Conservation (phyloP, 2,329 filamentous ascomycete genomes). For the Pseudocercospora crystallina region DNA sequence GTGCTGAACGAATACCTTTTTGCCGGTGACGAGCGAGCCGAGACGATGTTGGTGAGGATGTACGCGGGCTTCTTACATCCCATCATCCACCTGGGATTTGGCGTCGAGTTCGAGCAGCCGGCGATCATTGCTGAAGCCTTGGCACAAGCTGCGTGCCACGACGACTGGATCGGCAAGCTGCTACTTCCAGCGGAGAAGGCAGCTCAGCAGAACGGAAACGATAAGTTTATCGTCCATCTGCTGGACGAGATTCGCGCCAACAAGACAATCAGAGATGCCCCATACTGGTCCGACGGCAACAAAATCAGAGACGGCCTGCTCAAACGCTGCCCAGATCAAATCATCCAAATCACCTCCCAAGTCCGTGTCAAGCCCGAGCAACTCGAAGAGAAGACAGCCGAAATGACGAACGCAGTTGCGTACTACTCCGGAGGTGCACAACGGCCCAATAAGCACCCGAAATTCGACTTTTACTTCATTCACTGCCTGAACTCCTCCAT, state of each 20-base stretch:
- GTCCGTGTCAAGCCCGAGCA: constrained; percentile 53
- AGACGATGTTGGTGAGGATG: constrained; percentile 68
- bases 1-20: constrained; percentile 70
- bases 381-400: constrained; percentile 57
- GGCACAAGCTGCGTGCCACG: constrained; percentile 72
- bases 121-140: constrained; percentile 78
- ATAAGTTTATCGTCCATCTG: constrained; percentile 56
- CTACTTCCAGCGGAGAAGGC: constrained; percentile 56
- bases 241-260: constrained; percentile 60
- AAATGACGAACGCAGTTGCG: constrained; percentile 69
- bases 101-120: constrained; percentile 77
- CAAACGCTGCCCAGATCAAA: constrained; percentile 60
- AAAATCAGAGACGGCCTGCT: constrained; percentile 71
- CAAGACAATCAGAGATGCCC: constrained; percentile 56
- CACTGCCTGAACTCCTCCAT: constrained; percentile 77
- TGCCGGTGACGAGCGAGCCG: constrained; percentile 60
- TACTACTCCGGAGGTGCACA: constrained; percentile 64
- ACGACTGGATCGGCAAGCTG: constrained; percentile 55
- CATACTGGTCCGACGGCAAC: constrained; percentile 56
- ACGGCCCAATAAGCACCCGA: constrained; percentile 62
- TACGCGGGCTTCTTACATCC: constrained; percentile 74
- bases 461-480: constrained; percentile 75
- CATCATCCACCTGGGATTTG: constrained; percentile 78
- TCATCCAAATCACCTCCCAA: constrained; percentile 60
- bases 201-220: constrained; percentile 35